phyloP scores from a whole-genome alignment of 1,284 basidiomycete genomes.

The Cerioporus squamosus region DNA sequence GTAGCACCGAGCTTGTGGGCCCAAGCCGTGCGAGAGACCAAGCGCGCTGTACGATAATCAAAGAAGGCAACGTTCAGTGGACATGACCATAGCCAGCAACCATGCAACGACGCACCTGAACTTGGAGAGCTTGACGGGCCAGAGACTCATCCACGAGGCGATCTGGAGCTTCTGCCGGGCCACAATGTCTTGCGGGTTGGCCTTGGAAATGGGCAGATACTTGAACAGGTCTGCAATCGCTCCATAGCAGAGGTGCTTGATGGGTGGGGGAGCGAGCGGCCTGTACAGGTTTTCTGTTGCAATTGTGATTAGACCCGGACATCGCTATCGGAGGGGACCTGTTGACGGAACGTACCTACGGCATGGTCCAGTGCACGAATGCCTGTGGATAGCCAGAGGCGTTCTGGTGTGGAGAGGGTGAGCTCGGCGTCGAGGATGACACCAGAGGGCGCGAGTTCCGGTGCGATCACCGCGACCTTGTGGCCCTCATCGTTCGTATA shows the following conservation, averaged over 20 bases:
- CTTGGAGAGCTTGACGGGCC: slow-evolving; percentile 63
- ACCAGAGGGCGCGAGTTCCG: slow-evolving; percentile 63
- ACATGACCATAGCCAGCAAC: too few relatives aligned
- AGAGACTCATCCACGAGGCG: slow-evolving; percentile 81
- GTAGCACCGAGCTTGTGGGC: slow-evolving; percentile 78
- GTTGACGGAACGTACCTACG: slow-evolving; percentile 47
- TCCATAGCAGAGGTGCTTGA: slow-evolving; percentile 68
- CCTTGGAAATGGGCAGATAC: slow-evolving; percentile 69
- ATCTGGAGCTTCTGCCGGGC: slow-evolving; percentile 72
- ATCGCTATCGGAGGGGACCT: too few relatives aligned
- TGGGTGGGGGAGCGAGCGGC: slow-evolving; percentile 56
- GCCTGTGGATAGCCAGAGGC: slow-evolving; percentile 81
- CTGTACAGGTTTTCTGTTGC: slow-evolving; percentile 70
- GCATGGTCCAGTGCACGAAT: slow-evolving; percentile 81
- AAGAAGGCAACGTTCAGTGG: too few relatives aligned
- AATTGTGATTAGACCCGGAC: too few relatives aligned
- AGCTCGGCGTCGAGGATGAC: slow-evolving; percentile 82
- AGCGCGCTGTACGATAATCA: slow-evolving; percentile 53
- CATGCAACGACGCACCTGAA: slow-evolving; percentile 53
- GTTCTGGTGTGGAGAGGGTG: slow-evolving; percentile 73
- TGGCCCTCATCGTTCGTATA: slow-evolving; percentile 74
- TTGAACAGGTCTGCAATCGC: slow-evolving; percentile 75
- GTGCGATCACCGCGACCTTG: slow-evolving; percentile 62
- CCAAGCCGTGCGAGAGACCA: slow-evolving; percentile 76
- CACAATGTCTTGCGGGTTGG: slow-evolving; percentile 58